A percentile compares a stretch with the other conserved stretches of the same genome.
Conservation (phyloP, 768 basidiomycete species). For the Infundibulicybe gibba region DNA sequence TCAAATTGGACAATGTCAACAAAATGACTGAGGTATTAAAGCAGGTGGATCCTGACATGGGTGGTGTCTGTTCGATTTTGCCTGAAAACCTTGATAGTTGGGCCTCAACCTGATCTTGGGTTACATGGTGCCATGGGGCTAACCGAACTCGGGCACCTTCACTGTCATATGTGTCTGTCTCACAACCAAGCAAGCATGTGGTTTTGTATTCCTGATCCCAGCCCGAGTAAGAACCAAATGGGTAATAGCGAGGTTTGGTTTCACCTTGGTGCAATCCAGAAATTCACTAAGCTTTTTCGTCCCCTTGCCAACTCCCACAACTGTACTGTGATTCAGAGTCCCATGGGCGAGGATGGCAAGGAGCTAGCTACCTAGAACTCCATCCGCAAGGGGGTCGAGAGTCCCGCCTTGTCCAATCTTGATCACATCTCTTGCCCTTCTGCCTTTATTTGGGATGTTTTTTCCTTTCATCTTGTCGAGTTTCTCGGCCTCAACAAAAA, state of each 20-base stretch:
- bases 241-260: neutral
- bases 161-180: slow-evolving; percentile 93
- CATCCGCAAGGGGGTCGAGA: slow-evolving; percentile 94
- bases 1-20: slow-evolving; percentile 3
- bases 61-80: slow-evolving; percentile 86
- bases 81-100: slow-evolving; percentile 76
- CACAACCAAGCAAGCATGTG: slow-evolving; percentile 88
- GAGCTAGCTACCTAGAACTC: slow-evolving; percentile 69
- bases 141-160: slow-evolving; percentile 78
- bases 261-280: slow-evolving; percentile 86
- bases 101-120: slow-evolving; percentile 67
- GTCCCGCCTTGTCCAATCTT: slow-evolving; percentile 96
- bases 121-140: slow-evolving; percentile 83
- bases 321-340: slow-evolving; percentile 32
- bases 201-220: slow-evolving; percentile 78
- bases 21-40: slow-evolving; percentile 1
- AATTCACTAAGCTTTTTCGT: slow-evolving; percentile 86
- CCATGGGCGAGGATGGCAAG: neutral
- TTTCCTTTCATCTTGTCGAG: slow-evolving; percentile 48
- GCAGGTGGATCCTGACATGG: slow-evolving; percentile 58
- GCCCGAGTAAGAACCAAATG: neutral
- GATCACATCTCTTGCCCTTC: slow-evolving; percentile 44
- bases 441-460: slow-evolving; percentile 36
- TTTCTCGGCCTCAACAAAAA: slow-evolving; percentile 72
- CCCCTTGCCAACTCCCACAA: slow-evolving; percentile 84